Evolutionary conservation across 768 basidiomycete genomes (phyloP), one percentile per base, ranked within the genome.

Genomic region (Psilocybe cyanescens): DNA sequence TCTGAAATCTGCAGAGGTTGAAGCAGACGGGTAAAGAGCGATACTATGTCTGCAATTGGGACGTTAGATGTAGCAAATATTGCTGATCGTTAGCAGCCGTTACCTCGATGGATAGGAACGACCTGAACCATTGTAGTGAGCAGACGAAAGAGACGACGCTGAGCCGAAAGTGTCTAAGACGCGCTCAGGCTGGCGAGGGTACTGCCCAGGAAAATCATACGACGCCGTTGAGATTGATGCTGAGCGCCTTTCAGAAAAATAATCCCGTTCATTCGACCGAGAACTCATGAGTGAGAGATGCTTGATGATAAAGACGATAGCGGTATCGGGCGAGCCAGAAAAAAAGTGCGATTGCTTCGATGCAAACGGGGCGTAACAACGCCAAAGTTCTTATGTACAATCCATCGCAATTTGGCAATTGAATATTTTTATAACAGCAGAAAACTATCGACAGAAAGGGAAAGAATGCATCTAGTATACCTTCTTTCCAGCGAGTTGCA

Each of bases 401-500:
- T 30, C 29, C 28, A 46, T 46, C 24, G 55, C 29, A 57, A 57
- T 47, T n/a, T 41, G 17, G n/a, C 41, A 9, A 45, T 31, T 57
- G 14, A 57, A 46, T 57, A 46, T 56, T 54, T 24, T 39, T 47
- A 58, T 63, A 55, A 53, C 31, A 51, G 55, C 52, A 59, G 61
- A 63, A 47, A 44, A 66, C 37, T 55, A 60, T 58, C 57, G 62
- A 48, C 58, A 63, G 60, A 62, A 45, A 69, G 48, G 59, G 60
- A 48, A 60, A 59, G 53, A 61, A 68, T 35, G 59, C 57, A 66
- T 67, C 69, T 79, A 85, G 78, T 89, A 90, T 68, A 84, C 83
- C 74, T 90, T 90, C 84, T 94, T 95, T 77, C 86, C 83, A 57
- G 89, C 84, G 67, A 97, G 83, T 74, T 92, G 92, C 62, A 99